Evolutionary conservation across 2,329 filamentous ascomycete genomes (phyloP), one percentile per base, ranked within the genome.

Genomic region (Fusarium pseudocircinatum): DNA sequence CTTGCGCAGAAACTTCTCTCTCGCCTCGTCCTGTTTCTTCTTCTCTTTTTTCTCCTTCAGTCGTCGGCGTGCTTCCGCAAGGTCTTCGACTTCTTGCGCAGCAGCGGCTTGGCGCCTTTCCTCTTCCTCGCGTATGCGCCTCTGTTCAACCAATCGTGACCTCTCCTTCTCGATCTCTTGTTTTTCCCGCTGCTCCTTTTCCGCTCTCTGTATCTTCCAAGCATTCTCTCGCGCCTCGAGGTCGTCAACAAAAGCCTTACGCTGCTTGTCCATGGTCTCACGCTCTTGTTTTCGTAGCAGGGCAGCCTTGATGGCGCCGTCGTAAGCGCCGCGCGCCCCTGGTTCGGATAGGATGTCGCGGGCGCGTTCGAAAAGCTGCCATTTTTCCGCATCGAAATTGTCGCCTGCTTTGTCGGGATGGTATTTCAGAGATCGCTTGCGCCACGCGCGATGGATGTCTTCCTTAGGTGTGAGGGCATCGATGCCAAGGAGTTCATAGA

Each of bases 361-460:
- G n/a, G 94, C 95, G 70, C 93, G 93, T 79, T 95, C 93, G 65
- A 97, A 91, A 3, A 93, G 87, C 82, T 97, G 93, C 85, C 97
- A 98, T 78, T 93, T 93, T 63, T 92, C 91, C 50, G 94, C 87
- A 75, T 96, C 94, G 77, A 92, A 94, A 42, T 87, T 85, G 59
- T 89, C 90, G 72, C 91, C 89, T 62, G 95, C 91, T 84, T 98
- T 97, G 87, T 98, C 96, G 2, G 96, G 96, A 82, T 98, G 96
- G 85, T 95, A 94, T 79, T 94, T 94, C n/a, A 97, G 86, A 7
- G 94, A 94, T 36, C 92, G 91, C 77, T 94, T 93, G 67, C 94
- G 90, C 86, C 96, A 98, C 49, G 94, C 94, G 75, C 93, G 91
- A 72, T 94, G 92, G 78, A 97, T 92, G 70, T 95, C 92, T n/a